Conservation (phyloP, 352 stramenopile genomes). For the Pythium brachiatum region DNA sequence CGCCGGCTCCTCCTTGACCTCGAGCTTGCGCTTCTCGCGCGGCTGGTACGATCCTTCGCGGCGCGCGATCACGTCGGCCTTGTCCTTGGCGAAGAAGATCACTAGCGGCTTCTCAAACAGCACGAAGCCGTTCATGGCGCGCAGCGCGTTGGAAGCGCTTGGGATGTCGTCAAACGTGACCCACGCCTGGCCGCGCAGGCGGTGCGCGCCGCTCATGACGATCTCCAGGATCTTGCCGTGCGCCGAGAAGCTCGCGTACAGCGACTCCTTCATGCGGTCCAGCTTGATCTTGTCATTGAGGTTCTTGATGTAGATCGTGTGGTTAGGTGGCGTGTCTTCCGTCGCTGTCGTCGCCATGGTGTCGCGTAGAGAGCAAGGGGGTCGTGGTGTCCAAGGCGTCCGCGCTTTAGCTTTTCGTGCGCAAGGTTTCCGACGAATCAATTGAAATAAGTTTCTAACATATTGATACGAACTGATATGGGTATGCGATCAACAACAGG, state of each 20-base stretch:
- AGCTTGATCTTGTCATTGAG: conserved; percentile 95
- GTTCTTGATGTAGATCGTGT: conserved; percentile 94
- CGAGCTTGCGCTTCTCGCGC: conserved; percentile 80
- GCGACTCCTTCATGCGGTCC: conserved; percentile 84
- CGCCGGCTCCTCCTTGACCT: conserved; percentile 36
- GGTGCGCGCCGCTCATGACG: conserved; percentile 77
- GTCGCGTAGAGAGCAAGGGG: neutral
- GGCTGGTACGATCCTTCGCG: conserved; percentile 73
- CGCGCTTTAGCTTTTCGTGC: neutral
- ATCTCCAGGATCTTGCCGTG: conserved; percentile 93
- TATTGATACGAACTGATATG: neutral
- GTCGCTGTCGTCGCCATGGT: conserved; percentile 22
- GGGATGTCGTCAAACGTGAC: conserved; percentile 90
- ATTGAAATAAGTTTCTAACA: neutral
- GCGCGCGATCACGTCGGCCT: conserved; percentile 74
- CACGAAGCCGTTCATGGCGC: conserved; percentile 81
- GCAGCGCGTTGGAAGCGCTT: conserved; percentile 86
- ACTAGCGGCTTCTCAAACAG: conserved; percentile 89
- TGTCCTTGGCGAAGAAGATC: conserved; percentile 82
- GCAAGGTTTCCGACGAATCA: conserved; percentile 1
- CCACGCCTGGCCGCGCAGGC: conserved; percentile 90
- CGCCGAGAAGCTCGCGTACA: conserved; percentile 90
- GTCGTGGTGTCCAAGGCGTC: neutral
- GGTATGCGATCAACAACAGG: neutral
- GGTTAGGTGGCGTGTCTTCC: conserved; percentile 76